phyloP scores from a whole-genome alignment of 1,139 yeast genomes.

The Nematodospora anomalae region DNA sequence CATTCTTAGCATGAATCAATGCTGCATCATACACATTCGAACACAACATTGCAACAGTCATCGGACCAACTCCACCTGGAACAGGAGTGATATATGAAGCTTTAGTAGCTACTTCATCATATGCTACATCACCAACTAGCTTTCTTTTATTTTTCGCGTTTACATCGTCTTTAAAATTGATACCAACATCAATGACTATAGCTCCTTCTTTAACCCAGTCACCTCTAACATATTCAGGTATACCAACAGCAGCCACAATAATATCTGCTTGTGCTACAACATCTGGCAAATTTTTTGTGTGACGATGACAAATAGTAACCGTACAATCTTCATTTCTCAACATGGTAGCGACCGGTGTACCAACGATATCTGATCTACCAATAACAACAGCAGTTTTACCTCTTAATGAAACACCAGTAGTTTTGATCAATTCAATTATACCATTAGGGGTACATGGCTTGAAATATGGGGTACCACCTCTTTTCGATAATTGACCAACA shows the following conservation, averaged over 20 bases:
- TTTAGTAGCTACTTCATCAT: conserved; percentile 51
- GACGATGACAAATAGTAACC: conserved; percentile 70
- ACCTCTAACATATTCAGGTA: conserved; percentile 66
- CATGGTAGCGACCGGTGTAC: conserved; percentile 75
- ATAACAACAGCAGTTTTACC: conserved; percentile 77
- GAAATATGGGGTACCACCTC: conserved; percentile 69
- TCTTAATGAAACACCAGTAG: conserved; percentile 55
- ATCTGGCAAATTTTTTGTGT: conserved; percentile 52
- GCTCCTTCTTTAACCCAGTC: conserved; percentile 73
- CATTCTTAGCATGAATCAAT: conserved; percentile 50
- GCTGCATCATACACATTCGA: conserved; percentile 68
- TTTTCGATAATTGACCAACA: conserved; percentile 73
- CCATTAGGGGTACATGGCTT: conserved; percentile 84
- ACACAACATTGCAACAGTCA: conserved; percentile 84
- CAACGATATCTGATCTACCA: conserved; percentile 82
- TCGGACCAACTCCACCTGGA: conserved; percentile 89
- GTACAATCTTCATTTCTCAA: conserved; percentile 73
- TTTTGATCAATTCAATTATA: conserved; percentile 63
- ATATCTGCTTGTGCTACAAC: conserved; percentile 64
- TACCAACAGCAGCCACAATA: conserved; percentile 76
- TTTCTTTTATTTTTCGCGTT: conserved; percentile 62
- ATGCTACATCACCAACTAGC: conserved; percentile 79
- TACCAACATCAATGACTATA: conserved; percentile 76
- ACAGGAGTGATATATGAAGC: conserved; percentile 75
- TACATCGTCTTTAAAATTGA: conserved; percentile 67